Base-by-base conservation (phyloP, 768 basidiomycete species). In the Auriscalpium microsporum region DNA sequence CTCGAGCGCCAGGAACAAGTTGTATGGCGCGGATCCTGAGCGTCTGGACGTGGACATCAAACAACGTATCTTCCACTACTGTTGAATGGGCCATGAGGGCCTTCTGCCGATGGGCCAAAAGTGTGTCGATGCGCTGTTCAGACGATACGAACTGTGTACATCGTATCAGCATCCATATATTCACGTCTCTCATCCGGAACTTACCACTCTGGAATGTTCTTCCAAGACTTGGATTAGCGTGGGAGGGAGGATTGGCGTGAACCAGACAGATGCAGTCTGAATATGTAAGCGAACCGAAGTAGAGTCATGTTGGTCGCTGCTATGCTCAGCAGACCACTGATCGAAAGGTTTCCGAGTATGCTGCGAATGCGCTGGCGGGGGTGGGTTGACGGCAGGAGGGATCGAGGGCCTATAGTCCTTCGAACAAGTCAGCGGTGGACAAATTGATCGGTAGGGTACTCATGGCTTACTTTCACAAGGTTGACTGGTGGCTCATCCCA, bases 321-420 rank as follows among this genome's bases (percentile, higher is more conserved):
- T 60, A 63, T 77, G 76, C 58, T 78, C 77, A 13, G 68, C 56
- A 58, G 77, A 88, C 90, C 90, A 92, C 64, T 88, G 81, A 28
- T 28, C 86, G 90, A n/a, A 81, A 77, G 37, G 90, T 72, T 34
- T 19, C 21, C 28, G 28, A 28, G 28, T 28, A 28, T 28, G 28
- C 28, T 7, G 28, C 7, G 28, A 28, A 4, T 28, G 28, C 7
- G 28, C 28, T 28, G 28, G 28, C 7, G 28, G 28, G 28, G 28
- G 28, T 28, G 28, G 28, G 28, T 28, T 4, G 28, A 28, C 28
- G 28, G 7, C 28, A 28, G 28, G 28, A 28, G 28, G 7, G 28
- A 28, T 28, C 28, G 28, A 28, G 7, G 28, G 28, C 28, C 28
- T 28, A 7, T 28, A 28, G 28, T 28, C 28, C 28, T 28, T 28